Evolutionary conservation across 192 early-diverging fungal genomes (phyloP), one percentile per base, ranked within the genome.

Genomic region (Podila epicladia): DNA sequence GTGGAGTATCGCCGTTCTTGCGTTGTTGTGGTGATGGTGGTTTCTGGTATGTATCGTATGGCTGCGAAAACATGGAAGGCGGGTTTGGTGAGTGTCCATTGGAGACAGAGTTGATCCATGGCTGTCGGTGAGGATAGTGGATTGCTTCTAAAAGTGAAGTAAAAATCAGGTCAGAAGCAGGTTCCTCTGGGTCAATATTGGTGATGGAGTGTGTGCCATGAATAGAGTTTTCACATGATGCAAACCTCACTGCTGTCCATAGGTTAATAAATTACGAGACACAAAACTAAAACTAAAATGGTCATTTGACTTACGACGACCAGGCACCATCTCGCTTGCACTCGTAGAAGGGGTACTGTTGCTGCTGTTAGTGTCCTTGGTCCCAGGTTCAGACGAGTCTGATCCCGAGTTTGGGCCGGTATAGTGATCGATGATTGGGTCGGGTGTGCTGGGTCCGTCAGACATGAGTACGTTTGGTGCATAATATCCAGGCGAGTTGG

Each of bases 101-200:
- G 26, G 66, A 63, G 12, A 55, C 67, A 20, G 77, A 69, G 48
- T 72, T 80, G 48, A 80, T 73, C 77, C 77, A 80, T 11, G 77
- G 77, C 57, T 80, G 77, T 45, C 77, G 70, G 49, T 80, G 77
- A n/a, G 77, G 77, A 26, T 80, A 80, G 33, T 80, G 77, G 49
- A 80, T 80, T 2, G 77, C 77, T 57, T 80, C 77, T 80, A 71
- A 51, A 58, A 32, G 33, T 45, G 9, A 35, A 38, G 22, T 45
- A 19, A 13, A 60, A 41, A 26, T 29, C 20, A 24, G 24, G 33
- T 38, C n/a, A 58, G 12, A 22, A 24, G 45, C n/a, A 53, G 20
- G 26, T 17, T 45, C 41, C 41, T 45, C 41, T 45, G 41, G 41
- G 12, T 45, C 41, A 17, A 3, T 11, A 45, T 45, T 45, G 41